These are phyloP conservation scores for Halophytophthora polymorphica DNA, from an alignment of 352 stramenopile species.

Conservation along the genomic window DNA sequence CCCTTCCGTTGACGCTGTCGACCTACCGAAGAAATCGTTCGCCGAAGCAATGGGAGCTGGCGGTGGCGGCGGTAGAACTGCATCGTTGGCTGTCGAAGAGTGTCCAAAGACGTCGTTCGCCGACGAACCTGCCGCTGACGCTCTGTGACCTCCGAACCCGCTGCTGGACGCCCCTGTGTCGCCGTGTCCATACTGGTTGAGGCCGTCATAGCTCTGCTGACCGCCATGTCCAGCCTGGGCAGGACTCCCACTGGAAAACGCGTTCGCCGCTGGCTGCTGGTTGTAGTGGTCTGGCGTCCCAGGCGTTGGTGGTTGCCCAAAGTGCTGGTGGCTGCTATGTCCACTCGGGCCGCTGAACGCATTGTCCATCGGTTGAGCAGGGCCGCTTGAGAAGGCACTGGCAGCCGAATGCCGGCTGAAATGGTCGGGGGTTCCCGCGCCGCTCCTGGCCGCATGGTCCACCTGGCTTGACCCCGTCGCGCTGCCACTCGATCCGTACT, in stretches of 20 bases:
- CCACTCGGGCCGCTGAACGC: constrained; percentile 13
- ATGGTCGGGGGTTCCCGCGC: constrained; percentile 7
- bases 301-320: constrained; percentile 15
- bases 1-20: constrained; percentile 1
- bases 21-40: constrained; percentile 25
- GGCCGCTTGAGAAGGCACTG: constrained; percentile 18
- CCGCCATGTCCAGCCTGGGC: constrained; percentile 8
- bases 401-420: constrained; percentile 25
- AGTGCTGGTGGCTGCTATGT: constrained; percentile 13
- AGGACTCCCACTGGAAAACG: constrained; percentile 13
- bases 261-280: constrained; percentile 9
- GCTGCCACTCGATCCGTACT: constrained; percentile 1
- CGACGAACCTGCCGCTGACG: neutral
- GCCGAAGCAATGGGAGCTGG: constrained; percentile 19
- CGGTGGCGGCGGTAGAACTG: neutral
- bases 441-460: neutral
- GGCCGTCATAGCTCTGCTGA: constrained; percentile 10
- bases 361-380: constrained; percentile 10
- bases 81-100: neutral
- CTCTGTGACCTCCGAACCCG: constrained; percentile 11
- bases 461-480: constrained; percentile 1
- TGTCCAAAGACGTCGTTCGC: constrained; percentile 2
- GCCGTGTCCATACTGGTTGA: constrained; percentile 8
- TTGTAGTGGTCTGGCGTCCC: constrained; percentile 16
- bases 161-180: neutral